Evolutionary conservation across 306 rosid genomes (phyloP).

Genomic region (Pyrus bretschneideri): DNA sequence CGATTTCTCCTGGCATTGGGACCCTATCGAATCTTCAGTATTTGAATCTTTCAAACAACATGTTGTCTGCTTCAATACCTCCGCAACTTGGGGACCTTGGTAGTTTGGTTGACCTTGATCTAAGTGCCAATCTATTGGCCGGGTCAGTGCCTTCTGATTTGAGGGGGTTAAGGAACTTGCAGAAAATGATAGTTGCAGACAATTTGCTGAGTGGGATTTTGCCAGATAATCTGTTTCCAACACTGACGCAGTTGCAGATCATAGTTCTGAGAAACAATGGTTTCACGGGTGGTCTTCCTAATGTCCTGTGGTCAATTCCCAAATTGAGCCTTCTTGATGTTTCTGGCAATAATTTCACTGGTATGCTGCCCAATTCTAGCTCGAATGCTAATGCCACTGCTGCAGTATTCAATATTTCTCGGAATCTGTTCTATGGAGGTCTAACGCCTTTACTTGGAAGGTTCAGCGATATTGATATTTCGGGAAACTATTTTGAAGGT

Average conservation of each 20-base stretch:
- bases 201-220: slow-evolving; percentile 51
- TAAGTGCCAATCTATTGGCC: slow-evolving; percentile 53
- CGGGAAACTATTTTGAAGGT: slow-evolving; percentile 75
- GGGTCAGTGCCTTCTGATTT: slow-evolving; percentile 48
- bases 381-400: slow-evolving; percentile 22
- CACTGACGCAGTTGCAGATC: slow-evolving; percentile 38
- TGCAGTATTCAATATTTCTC: slow-evolving; percentile 50
- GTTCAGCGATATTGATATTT: slow-evolving; percentile 56
- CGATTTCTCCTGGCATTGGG: slow-evolving; percentile 52
- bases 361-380: slow-evolving; percentile 55
- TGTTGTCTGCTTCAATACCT: slow-evolving; percentile 54
- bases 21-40: slow-evolving; percentile 46
- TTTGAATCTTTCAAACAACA: slow-evolving; percentile 71
- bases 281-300: slow-evolving; percentile 55
- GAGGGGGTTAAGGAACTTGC: slow-evolving; percentile 53
- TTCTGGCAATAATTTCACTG: slow-evolving; percentile 65
- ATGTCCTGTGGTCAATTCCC: slow-evolving; percentile 54
- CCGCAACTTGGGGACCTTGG: slow-evolving; percentile 46
- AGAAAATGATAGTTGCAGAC: slow-evolving; percentile 36
- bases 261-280: slow-evolving; percentile 46
- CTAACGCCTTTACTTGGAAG: slow-evolving; percentile 42
- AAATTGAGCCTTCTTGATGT: slow-evolving; percentile 52
- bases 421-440: slow-evolving; percentile 59
- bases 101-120: slow-evolving; percentile 79
- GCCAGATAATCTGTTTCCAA: slow-evolving; percentile 36